A percentile compares a stretch with the other conserved stretches of the same genome.
phyloP scores from a whole-genome alignment of 495 filamentous ascomycete species.

The Aspergillus ellipticus region DNA sequence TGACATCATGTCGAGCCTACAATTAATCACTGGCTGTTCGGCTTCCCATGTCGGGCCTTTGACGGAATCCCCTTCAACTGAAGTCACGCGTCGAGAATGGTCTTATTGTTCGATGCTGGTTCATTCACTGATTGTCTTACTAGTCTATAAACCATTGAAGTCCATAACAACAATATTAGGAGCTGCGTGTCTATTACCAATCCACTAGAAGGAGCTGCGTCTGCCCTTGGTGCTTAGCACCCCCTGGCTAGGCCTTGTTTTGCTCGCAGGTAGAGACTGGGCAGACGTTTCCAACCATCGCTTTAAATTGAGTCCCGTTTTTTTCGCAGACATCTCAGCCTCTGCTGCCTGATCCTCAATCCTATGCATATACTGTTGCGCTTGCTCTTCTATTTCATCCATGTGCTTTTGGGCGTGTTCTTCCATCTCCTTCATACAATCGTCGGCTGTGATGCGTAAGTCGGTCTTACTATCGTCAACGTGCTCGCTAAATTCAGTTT shows the following conservation, averaged over 20 bases:
- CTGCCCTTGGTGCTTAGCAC: constrained; percentile 8
- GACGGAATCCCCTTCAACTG: no score
- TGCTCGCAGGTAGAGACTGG: constrained; percentile 3
- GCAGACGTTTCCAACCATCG: constrained; percentile 10
- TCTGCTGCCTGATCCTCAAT: constrained; percentile 10
- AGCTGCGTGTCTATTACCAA: not conserved
- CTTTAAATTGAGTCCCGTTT: not conserved
- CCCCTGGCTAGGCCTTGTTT: constrained; percentile 9
- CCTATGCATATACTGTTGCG: constrained; percentile 14
- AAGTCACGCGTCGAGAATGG: no score
- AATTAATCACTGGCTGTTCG: not conserved
- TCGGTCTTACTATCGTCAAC: constrained; percentile 17
- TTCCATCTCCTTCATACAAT: constrained; percentile 16
- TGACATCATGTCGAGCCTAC: no score
- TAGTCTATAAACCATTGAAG: no score
- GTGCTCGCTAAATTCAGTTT: constrained; percentile 19
- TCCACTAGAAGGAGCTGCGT: constrained; percentile 12
- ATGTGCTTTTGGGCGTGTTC: constrained; percentile 10
- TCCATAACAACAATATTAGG: no score
- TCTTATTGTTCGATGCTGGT: no score
- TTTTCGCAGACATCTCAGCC: constrained; percentile 13
- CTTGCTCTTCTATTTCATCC: constrained; percentile 14
- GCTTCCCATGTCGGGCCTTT: not conserved
- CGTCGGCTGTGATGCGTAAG: constrained; percentile 15
- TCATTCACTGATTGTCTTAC: no score